Evolutionary conservation across 345 rosid species (phyloP).

Genomic region (Eucalyptus tenuipes): DNA sequence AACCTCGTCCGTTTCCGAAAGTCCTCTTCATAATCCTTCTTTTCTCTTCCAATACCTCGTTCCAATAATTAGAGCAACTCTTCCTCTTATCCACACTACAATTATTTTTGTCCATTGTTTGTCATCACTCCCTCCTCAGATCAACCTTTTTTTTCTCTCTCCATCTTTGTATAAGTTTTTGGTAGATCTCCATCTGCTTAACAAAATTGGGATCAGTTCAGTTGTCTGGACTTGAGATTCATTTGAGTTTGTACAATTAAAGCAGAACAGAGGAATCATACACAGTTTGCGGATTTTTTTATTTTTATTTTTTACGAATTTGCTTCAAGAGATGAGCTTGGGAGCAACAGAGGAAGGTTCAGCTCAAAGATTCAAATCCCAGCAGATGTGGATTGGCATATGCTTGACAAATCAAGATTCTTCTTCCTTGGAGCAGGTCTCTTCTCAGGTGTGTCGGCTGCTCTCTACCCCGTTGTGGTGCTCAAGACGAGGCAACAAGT

Average conservation of each 20-base stretch:
- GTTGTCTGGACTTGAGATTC: not conserved
- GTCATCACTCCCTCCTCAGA: not conserved
- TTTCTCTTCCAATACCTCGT: not conserved
- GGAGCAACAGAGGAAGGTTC: conserved; percentile 70
- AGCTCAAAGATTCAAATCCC: conserved; percentile 67
- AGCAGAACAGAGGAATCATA: not conserved
- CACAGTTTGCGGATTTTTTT: not conserved
- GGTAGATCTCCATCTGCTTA: not conserved
- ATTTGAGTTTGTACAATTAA: not conserved
- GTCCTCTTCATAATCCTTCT: not conserved
- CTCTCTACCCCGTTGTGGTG: conserved; percentile 76
- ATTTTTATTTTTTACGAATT: conserved; percentile 3
- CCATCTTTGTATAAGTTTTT: not conserved
- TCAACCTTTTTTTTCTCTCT: not conserved
- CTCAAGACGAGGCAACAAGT: conserved; percentile 89
- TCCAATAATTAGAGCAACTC: not conserved
- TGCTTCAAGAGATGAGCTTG: conserved; percentile 72
- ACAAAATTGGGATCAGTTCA: not conserved
- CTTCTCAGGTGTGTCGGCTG: conserved; percentile 89
- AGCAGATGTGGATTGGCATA: conserved; percentile 90
- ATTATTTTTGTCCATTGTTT: not conserved
- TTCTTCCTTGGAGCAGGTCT: conserved; percentile 78
- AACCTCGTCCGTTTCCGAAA: not conserved
- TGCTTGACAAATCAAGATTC: conserved; percentile 91
- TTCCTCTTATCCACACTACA: not conserved